A percentile compares a stretch with the other conserved stretches of the same genome.
These are phyloP conservation scores for Dothistroma pini DNA, from an alignment of 2,329 filamentous ascomycete genomes.

Conservation along the genomic window DNA sequence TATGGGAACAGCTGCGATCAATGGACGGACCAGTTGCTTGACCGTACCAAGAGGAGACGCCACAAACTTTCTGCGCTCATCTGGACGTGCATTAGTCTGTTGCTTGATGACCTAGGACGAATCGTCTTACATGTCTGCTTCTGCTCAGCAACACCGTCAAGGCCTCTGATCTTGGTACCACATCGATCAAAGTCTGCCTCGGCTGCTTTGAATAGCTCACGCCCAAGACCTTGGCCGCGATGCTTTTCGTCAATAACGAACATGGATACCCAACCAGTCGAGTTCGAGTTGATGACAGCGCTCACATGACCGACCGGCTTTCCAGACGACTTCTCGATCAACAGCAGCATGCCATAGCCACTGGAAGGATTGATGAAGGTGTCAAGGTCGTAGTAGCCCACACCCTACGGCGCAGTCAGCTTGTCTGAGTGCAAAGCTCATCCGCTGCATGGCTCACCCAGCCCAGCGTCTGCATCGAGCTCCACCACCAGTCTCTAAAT, in stretches of 20 bases:
- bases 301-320: constrained; percentile 35
- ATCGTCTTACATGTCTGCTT: constrained; percentile 28
- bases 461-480: constrained; percentile 34
- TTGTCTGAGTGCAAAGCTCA: neutral
- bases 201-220: constrained; percentile 31
- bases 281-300: constrained; percentile 35
- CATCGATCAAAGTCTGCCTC: constrained; percentile 25
- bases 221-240: constrained; percentile 35
- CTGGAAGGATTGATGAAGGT: constrained; percentile 33
- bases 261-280: constrained; percentile 39
- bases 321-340: constrained; percentile 25
- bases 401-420: constrained; percentile 29
- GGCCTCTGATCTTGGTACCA: constrained; percentile 29
- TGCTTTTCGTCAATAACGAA: constrained; percentile 35
- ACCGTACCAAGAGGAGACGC: constrained; percentile 27
- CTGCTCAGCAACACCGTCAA: constrained; percentile 39
- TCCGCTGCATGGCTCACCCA: constrained; percentile 29
- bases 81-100: constrained; percentile 2
- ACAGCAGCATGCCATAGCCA: constrained; percentile 33
- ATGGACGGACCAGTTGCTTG: constrained; percentile 29
- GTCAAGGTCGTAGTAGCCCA: constrained; percentile 31
- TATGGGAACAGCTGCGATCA: constrained; percentile 9
- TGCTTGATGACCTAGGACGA: neutral
- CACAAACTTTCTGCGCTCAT: constrained; percentile 35
- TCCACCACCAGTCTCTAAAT: constrained; percentile 34